Conservation (phyloP, 2,329 filamentous ascomycete species). For the Aspergillus carbonarius region DNA sequence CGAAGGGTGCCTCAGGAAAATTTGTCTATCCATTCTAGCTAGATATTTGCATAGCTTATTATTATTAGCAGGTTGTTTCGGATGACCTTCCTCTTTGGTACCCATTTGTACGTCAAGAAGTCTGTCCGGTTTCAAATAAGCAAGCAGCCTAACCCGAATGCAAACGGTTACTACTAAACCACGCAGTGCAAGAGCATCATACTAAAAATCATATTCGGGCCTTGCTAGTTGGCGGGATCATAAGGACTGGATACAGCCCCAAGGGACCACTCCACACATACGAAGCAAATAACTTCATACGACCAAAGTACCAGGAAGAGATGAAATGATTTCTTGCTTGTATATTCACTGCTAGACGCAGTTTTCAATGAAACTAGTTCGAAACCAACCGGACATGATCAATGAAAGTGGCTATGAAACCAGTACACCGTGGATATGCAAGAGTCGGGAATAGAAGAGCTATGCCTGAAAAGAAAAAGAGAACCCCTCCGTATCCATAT, state of each 20-base stretch:
- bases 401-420: background rate
- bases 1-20: constrained; percentile 15
- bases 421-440: background rate
- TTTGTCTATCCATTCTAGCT: constrained; percentile 25
- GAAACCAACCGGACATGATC: background rate
- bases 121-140: background rate
- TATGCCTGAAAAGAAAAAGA: background rate
- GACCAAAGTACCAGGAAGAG: too few species aligned
- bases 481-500: background rate
- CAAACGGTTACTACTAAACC: too few species aligned
- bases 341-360: background rate
- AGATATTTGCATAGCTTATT: constrained; percentile 26
- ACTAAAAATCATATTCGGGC: too few species aligned
- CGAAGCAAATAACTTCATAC: too few species aligned
- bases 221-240: too few species aligned
- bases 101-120: background rate
- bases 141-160: background rate
- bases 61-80: constrained; percentile 16
- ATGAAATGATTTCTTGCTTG: too few species aligned
- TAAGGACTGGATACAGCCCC: too few species aligned
- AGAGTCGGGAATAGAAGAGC: background rate
- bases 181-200: too few species aligned
- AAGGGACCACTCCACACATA: too few species aligned
- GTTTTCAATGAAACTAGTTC: background rate
- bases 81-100: background rate